phyloP scores from a whole-genome alignment of 2,329 filamentous ascomycete genomes.

The Apiospora sp. region DNA sequence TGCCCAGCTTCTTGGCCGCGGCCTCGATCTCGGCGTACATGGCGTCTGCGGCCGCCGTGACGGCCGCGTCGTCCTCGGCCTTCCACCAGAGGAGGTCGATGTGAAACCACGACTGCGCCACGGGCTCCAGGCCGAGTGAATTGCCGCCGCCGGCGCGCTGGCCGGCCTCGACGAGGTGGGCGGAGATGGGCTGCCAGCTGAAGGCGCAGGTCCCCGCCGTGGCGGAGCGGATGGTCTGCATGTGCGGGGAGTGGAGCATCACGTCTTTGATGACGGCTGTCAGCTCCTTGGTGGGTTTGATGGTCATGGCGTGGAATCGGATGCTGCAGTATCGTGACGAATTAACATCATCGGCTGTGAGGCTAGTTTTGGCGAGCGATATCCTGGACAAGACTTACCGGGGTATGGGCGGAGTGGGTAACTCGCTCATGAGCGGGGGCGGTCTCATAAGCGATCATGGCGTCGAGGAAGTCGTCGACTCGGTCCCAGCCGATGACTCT shows the following conservation, averaged over 20 bases:
- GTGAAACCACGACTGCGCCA: constrained; percentile 20
- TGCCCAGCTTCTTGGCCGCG: neutral
- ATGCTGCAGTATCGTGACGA: neutral
- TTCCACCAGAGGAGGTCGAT: constrained; percentile 18
- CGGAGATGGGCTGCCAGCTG: constrained; percentile 23
- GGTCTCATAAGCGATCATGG: constrained; percentile 21
- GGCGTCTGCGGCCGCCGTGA: neutral
- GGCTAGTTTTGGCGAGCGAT: too few species aligned
- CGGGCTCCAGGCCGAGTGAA: neutral
- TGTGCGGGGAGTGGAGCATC: constrained; percentile 18
- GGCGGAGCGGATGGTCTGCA: neutral
- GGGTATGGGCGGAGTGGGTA: neutral
- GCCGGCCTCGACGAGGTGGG: constrained; percentile 9
- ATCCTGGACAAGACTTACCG: constrained; percentile 1
- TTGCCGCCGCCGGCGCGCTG: constrained; percentile 1
- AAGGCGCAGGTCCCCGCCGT: neutral
- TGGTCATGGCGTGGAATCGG: constrained; percentile 1
- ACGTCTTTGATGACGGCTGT: neutral
- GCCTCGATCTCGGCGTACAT: constrained; percentile 21
- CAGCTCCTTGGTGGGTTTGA: constrained; percentile 7
- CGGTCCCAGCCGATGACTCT: constrained; percentile 6
- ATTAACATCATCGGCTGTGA: neutral
- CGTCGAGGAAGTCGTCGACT: constrained; percentile 20
- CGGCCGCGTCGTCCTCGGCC: neutral
- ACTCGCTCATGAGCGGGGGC: constrained; percentile 17